Conservation (phyloP, 1,284 basidiomycete species). For the Microstroma glucosiphilum region DNA sequence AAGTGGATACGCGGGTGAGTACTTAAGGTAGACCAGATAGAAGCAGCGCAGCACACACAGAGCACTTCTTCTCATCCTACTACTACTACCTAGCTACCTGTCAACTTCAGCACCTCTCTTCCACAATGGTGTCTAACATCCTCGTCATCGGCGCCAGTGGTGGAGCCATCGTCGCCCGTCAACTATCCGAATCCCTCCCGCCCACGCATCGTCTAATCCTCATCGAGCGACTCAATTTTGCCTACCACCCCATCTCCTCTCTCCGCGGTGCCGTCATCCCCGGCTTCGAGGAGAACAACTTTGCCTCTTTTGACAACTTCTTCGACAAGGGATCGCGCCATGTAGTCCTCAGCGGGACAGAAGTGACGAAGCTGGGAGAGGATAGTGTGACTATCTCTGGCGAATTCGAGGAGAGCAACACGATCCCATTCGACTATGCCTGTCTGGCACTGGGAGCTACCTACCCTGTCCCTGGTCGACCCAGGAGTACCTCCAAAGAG, state of each 20-base stretch:
- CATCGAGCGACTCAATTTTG: conserved; percentile 50
- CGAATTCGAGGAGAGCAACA: conserved; percentile 5
- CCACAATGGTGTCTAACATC: conserved; percentile 16
- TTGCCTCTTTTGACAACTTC: conserved; percentile 12
- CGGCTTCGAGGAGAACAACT: conserved; percentile 29
- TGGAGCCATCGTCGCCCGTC: conserved; percentile 35
- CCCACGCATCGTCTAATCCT: conserved; percentile 52
- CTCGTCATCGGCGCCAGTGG: conserved; percentile 31
- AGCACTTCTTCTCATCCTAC: too few relatives aligned
- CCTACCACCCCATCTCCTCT: conserved; percentile 49
- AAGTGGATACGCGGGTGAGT: too few relatives aligned
- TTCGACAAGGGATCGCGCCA: conserved; percentile 13
- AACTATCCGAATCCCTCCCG: conserved; percentile 47
- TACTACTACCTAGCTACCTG: too few relatives aligned
- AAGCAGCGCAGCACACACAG: too few relatives aligned
- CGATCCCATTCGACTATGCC: conserved; percentile 17
- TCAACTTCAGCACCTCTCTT: too few relatives aligned
- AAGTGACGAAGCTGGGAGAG: conserved; percentile 9
- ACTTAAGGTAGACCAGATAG: too few relatives aligned
- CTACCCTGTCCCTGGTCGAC: conserved; percentile 17
- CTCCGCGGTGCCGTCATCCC: conserved; percentile 53
- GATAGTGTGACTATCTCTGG: conserved; percentile 7
- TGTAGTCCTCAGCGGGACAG: conserved; percentile 16
- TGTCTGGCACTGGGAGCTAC: conserved; percentile 22
- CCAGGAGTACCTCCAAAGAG: conserved; percentile 8